Percentiles rank a stretch among this genome's conserved stretches.
Evolutionary conservation across 768 basidiomycete species (phyloP).

Genomic region (Pluteus cervinus): DNA sequence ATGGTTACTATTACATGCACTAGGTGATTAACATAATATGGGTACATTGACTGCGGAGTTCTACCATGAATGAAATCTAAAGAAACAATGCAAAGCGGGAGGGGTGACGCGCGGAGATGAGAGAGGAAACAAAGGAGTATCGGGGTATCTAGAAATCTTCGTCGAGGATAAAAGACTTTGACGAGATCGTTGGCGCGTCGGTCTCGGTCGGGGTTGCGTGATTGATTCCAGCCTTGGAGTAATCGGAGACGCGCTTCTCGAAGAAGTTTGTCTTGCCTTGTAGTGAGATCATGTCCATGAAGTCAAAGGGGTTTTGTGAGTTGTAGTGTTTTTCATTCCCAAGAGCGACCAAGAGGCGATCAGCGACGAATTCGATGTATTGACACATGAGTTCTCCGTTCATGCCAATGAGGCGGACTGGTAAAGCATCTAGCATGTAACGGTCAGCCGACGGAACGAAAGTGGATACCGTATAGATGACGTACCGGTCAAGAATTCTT

Average conservation of each 20-base stretch:
- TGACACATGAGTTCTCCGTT: conserved; percentile 86
- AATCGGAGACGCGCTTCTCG: conserved; percentile 83
- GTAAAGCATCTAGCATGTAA: conserved; percentile 62
- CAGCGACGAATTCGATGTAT: conserved; percentile 92
- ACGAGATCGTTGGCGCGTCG: conserved; percentile 17
- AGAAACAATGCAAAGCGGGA: background rate
- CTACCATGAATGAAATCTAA: conserved; percentile 1
- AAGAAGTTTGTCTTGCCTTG: conserved; percentile 94
- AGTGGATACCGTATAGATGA: background rate
- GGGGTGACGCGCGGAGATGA: too few species aligned
- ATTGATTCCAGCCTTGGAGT: conserved; percentile 55
- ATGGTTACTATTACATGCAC: too few species aligned
- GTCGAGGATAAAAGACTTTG: conserved; percentile 21
- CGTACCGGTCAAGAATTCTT: conserved; percentile 81
- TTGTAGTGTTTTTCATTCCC: conserved; percentile 79
- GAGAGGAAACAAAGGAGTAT: too few species aligned
- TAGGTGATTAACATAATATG: too few species aligned
- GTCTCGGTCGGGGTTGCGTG: conserved; percentile 38
- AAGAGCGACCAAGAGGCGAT: conserved; percentile 80
- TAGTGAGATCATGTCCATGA: conserved; percentile 86
- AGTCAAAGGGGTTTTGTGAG: conserved; percentile 74
- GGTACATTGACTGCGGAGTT: too few species aligned
- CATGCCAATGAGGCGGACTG: conserved; percentile 90
- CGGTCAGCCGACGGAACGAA: conserved; percentile 52
- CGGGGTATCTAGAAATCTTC: conserved; percentile 28